Base-by-base conservation (phyloP, 139 green algal genomes). In the Nannochloris sp. region DNA sequence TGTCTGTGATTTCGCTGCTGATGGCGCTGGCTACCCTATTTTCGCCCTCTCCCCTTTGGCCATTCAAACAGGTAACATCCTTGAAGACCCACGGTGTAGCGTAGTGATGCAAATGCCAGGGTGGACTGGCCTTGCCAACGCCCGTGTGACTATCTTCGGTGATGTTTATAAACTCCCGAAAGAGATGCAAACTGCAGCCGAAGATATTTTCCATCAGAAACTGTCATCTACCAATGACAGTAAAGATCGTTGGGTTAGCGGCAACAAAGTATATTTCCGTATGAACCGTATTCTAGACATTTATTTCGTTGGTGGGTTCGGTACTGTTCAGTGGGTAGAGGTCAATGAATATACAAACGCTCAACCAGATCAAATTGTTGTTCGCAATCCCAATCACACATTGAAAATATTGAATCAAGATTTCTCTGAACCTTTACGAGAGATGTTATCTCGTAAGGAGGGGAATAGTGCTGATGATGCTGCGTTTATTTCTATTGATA, bases 251-350 rank as follows among this genome's bases (percentile, higher is more conserved):
- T 91, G 83, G 80, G 74, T 93, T 24, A 73, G 64, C 7, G 88
- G 83, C 69, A 95, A 90, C 71, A 82, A 81, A 34, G 64, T 84
- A 25, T 96, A 87, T 83, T 97, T 93, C 76, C 60, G 87, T 24
- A 98, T 98, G 92, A 82, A 96, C 76, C 76, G 80, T 63, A 92
- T 98, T 39, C 79, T 81, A 25, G 94, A 99, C 83, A 95, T 99
- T 65, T 98, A 97, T 75, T 99, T 99, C 73, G 91, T 98, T 14
- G 92, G 92, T 31, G 92, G 92, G 33, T 97, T 96, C 77, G 93
- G 93, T 33, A 95, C 88, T 4, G 81, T 96, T 47, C 80, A 88
- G 46, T 98, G 92, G 93, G 87, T 99, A 42, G 84, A 96, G 30
- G 73, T 88, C 4, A 68, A 70, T 0, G 90, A 97, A 67, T 98